Evolutionary conservation across 2,329 filamentous ascomycete genomes (phyloP).

Genomic region (Calonectria montana): DNA sequence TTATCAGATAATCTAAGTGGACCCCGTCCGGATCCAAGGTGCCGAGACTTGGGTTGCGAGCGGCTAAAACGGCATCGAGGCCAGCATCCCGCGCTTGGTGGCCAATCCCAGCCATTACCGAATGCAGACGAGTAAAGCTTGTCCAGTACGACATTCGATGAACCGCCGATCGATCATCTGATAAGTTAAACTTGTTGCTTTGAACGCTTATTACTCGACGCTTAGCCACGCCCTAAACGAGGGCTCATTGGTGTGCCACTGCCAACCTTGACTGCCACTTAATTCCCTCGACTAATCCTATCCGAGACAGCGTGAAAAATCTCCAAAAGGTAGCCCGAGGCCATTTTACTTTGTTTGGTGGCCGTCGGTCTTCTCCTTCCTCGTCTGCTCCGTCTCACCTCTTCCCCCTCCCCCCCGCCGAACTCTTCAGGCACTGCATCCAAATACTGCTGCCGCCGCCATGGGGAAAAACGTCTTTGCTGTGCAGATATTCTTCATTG

Average conservation of each 20-base stretch:
- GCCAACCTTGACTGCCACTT: slow-evolving; percentile 2
- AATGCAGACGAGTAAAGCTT: not conserved
- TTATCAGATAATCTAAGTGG: slow-evolving; percentile 29
- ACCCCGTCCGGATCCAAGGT: not conserved
- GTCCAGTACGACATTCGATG: not conserved
- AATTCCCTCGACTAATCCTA: not conserved
- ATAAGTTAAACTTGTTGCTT: slow-evolving; percentile 11
- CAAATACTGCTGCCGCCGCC: slow-evolving; percentile 18
- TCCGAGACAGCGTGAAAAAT: not conserved
- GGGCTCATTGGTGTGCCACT: not conserved
- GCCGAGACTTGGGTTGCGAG: not conserved
- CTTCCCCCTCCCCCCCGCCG: not conserved
- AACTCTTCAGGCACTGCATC: not conserved
- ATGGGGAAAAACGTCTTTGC: slow-evolving; percentile 76
- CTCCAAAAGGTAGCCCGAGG: not conserved
- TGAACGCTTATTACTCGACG: not conserved
- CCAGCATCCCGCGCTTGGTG: not conserved
- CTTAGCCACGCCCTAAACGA: not conserved
- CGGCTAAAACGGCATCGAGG: slow-evolving; percentile 24
- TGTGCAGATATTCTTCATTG: slow-evolving; percentile 84
- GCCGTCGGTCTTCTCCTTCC: not conserved
- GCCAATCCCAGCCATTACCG: slow-evolving; percentile 14
- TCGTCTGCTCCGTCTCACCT: not conserved
- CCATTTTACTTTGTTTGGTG: not conserved
- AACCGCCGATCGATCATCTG: slow-evolving; percentile 20